Conservation (phyloP, 768 basidiomycete species). For the Boletellus sp. region DNA sequence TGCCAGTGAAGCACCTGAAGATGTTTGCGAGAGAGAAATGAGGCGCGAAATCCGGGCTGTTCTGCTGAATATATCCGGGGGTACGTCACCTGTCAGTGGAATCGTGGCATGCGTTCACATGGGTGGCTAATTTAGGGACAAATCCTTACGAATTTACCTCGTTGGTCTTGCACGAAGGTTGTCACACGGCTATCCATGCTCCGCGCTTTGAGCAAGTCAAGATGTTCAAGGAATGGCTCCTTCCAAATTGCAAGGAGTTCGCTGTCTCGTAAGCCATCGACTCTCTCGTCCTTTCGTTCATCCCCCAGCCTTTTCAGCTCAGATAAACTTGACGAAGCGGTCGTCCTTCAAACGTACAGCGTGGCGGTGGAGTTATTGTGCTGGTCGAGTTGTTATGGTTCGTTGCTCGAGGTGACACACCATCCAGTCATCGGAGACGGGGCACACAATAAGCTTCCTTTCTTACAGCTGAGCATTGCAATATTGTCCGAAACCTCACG, state of each 20-base stretch:
- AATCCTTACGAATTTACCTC: constrained; percentile 28
- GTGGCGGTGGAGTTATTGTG: constrained; percentile 58
- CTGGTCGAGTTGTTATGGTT: constrained; percentile 59
- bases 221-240: constrained; percentile 66
- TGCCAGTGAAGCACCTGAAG: constrained; percentile 67
- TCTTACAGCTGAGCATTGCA: constrained; percentile 47
- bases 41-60: constrained; percentile 62
- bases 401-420: constrained; percentile 59
- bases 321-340: constrained; percentile 31
- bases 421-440: not conserved
- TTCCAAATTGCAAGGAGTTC: constrained; percentile 61
- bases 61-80: constrained; percentile 67
- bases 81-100: constrained; percentile 28
- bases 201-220: constrained; percentile 74
- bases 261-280: constrained; percentile 43
- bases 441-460: constrained; percentile 3
- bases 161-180: constrained; percentile 39
- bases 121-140: constrained; percentile 31
- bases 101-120: constrained; percentile 1
- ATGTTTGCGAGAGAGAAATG: constrained; percentile 64
- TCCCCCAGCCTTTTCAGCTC: constrained; percentile 15
- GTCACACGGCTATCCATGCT: constrained; percentile 47
- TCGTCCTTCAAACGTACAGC: constrained; percentile 53
- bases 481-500: constrained; percentile 52
- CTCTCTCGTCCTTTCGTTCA: not conserved